Evolutionary conservation across 331 rosid species (phyloP), one percentile per base, ranked within the genome.

Genomic region (Malus hybrid): DNA sequence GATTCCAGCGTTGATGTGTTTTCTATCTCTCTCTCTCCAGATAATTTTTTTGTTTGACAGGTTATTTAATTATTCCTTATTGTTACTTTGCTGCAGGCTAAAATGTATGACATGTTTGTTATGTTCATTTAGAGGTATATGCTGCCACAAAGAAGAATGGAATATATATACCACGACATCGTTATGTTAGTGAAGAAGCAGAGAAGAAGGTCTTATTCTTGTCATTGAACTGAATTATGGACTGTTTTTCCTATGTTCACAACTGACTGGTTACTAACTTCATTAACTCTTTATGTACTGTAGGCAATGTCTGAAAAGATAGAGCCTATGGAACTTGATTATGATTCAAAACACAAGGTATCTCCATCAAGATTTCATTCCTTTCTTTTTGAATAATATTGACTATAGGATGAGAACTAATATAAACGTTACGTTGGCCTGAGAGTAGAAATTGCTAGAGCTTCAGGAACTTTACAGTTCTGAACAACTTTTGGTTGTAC

Each of bases 261-360:
- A 13, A 19, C 67, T 63, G 46, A 79, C 77, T 65, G 33, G 29
- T n/a, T 64, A 19, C 39, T 71, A 34, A 27, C 16, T 11, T 69
- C 69, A 67, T 48, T 68, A 60, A 69, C 55, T 50, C 61, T 72
- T 33, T 44, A 50, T 29, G 31, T 76, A 56, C 75, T 72, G 22
- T 76, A 95, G 97, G 96, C 97, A 71, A 95, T 95, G 99, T 74
- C 93, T 75, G 97, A 92, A 78, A 92, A 92, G 81, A 92, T 95
- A 59, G 97, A 92, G 83, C 96, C 91, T 55, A 90, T 95, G 96
- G 97, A 95, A 86, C 91, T 80, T 76, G 96, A 88, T 22, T 89
- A 83, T 19, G 99, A 95, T 54, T 87, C 96, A n/a, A 95, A 95
- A 86, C 97, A 95, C 81, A 95, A 95, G 93, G 99, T 95, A 83